Evolutionary conservation across 169 alveolate species (phyloP).

Genomic region (Plasmodium billcollinsi): DNA sequence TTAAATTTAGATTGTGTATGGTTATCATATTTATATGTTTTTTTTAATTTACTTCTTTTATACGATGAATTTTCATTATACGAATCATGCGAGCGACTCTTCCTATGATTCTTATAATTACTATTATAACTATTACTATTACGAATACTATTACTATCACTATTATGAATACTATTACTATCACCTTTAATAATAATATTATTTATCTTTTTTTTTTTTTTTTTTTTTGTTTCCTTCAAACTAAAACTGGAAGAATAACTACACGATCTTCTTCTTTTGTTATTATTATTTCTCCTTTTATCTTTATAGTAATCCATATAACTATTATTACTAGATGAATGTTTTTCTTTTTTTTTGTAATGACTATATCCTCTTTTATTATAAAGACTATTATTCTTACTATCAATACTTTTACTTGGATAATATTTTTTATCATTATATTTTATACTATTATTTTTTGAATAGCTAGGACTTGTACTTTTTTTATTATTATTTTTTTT

Average conservation of each 20-base stretch:
- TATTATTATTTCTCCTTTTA: neutral
- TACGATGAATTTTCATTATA: too few relatives aligned
- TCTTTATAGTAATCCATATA: neutral
- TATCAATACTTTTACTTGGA: neutral
- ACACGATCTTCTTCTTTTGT: neutral
- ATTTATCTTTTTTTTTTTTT: too few relatives aligned
- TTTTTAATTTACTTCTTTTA: too few relatives aligned
- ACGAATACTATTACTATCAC: too few relatives aligned
- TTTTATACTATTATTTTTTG: constrained; percentile 1
- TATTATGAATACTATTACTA: too few relatives aligned
- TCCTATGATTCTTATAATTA: too few relatives aligned
- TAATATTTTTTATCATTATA: neutral
- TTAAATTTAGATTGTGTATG: too few relatives aligned
- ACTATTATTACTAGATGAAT: neutral
- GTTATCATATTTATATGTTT: too few relatives aligned
- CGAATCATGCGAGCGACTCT: too few relatives aligned
- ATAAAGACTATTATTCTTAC: neutral
- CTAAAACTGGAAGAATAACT: neutral
- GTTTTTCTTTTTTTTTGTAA: neutral
- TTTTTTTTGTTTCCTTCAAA: too few relatives aligned
- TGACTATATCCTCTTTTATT: neutral
- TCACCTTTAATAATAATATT: too few relatives aligned
- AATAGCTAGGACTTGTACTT: neutral
- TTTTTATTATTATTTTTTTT: neutral
- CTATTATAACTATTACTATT: too few relatives aligned